These are phyloP conservation scores for Acacia concinna DNA, from an alignment of 331 rosid species.

Conservation along the genomic window DNA sequence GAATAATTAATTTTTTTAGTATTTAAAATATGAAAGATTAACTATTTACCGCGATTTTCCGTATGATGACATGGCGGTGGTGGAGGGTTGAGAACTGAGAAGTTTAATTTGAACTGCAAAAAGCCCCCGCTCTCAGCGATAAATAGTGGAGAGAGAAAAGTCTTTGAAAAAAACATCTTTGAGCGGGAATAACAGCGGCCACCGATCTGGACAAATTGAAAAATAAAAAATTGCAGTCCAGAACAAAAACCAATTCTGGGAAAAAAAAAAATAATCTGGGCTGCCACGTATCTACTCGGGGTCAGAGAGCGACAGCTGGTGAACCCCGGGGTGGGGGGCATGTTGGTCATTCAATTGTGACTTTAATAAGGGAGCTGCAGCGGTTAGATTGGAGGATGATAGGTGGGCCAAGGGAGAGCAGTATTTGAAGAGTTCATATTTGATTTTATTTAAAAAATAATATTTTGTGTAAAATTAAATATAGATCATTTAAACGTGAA, in stretches of 20 bases:
- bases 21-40: background rate
- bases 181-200: conserved; percentile 60
- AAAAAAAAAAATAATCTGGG: background rate
- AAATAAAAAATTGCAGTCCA: background rate
- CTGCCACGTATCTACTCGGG: background rate
- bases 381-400: background rate
- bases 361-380: background rate
- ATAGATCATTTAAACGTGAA: no score
- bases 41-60: conserved; percentile 14
- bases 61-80: conserved; percentile 52
- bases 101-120: conserved; percentile 42
- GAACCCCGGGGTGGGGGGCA: background rate
- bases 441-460: no score
- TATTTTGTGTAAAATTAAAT: no score
- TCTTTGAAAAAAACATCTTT: conserved; percentile 33
- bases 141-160: conserved; percentile 15
- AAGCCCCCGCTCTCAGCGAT: conserved; percentile 38
- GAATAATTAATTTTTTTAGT: background rate
- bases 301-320: background rate
- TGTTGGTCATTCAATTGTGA: background rate
- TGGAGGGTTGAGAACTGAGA: background rate
- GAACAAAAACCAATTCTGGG: background rate
- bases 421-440: no score
- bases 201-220: conserved; percentile 8
- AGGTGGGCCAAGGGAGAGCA: background rate